These are phyloP conservation scores for Phytophthora meadii DNA, from an alignment of 352 stramenopile species.

Conservation along the genomic window DNA sequence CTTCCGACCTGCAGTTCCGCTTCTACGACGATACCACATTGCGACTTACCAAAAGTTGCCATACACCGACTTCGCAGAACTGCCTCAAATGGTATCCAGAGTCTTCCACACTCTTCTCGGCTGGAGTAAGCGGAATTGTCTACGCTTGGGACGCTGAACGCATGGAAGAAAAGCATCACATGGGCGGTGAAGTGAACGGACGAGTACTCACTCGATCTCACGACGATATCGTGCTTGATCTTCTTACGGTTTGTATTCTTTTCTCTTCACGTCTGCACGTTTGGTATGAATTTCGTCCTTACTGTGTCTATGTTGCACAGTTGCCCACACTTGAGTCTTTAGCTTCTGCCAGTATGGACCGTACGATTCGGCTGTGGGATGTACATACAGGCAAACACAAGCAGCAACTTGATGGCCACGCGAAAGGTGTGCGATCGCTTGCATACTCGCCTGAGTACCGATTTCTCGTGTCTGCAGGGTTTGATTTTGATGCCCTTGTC, in stretches of 20 bases:
- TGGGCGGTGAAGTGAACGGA: conserved; percentile 68
- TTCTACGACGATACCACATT: conserved; percentile 86
- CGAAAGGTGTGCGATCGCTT: conserved; percentile 82
- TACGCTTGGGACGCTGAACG: conserved; percentile 86
- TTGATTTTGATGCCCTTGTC: conserved; percentile 90
- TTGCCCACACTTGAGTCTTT: conserved; percentile 82
- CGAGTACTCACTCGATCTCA: conserved; percentile 78
- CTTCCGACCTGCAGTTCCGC: conserved; percentile 80
- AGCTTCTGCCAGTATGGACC: conserved; percentile 89
- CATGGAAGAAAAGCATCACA: conserved; percentile 88
- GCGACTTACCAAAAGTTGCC: conserved; percentile 77
- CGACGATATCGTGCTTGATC: conserved; percentile 87
- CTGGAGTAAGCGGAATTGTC: conserved; percentile 82
- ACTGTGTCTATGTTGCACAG: conserved; percentile 28
- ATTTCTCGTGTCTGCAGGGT: conserved; percentile 87
- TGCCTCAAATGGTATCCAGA: conserved; percentile 85
- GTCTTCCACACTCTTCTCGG: conserved; percentile 77
- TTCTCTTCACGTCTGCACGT: background rate
- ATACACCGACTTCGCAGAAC: conserved; percentile 83
- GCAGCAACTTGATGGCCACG: conserved; percentile 85
- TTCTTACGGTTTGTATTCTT: conserved; percentile 61
- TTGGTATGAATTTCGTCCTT: background rate
- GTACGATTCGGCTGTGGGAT: conserved; percentile 90
- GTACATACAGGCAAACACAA: conserved; percentile 86
- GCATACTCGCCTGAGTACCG: conserved; percentile 88